A percentile compares a stretch with the other conserved stretches of the same genome.
These are phyloP conservation scores for Euphorbia celastroides DNA, from an alignment of 441 rosid species.

Conservation along the genomic window DNA sequence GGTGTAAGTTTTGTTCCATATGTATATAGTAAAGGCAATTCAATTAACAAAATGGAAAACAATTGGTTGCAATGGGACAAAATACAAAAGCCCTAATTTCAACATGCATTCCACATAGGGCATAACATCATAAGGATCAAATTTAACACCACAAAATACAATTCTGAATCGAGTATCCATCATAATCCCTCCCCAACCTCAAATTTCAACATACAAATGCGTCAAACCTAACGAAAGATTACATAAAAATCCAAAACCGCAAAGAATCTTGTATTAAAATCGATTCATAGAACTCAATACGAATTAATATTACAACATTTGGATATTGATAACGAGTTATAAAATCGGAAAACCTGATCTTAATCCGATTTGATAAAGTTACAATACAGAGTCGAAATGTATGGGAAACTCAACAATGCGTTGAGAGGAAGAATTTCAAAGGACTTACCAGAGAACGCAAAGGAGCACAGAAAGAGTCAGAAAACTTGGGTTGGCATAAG, in stretches of 20 bases:
- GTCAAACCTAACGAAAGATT: not conserved
- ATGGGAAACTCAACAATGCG: not conserved
- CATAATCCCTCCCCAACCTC: not conserved
- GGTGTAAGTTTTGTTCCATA: conserved; percentile 11
- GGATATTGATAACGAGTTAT: too few relatives aligned
- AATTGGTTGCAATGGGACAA: too few relatives aligned
- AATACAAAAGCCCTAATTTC: too few relatives aligned
- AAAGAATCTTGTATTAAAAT: not conserved
- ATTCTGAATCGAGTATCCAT: conserved; percentile 15
- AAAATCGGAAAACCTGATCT: not conserved
- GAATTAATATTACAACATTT: conserved; percentile 13
- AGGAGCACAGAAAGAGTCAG: not conserved
- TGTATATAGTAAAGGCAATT: conserved; percentile 11
- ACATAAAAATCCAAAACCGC: conserved; percentile 5
- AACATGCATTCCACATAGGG: not conserved
- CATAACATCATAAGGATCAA: not conserved
- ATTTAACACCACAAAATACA: not conserved
- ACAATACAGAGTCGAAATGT: conserved; percentile 2
- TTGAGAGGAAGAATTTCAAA: not conserved
- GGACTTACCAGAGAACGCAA: conserved; percentile 15
- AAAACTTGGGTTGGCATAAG: not conserved
- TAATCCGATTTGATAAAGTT: conserved; percentile 3
- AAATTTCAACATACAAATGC: not conserved
- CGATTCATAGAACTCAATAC: conserved; percentile 5
- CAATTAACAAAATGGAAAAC: too few relatives aligned